Evolutionary conservation across 2,329 filamentous ascomycete species (phyloP).

Genomic region (Xylaria sp.): DNA sequence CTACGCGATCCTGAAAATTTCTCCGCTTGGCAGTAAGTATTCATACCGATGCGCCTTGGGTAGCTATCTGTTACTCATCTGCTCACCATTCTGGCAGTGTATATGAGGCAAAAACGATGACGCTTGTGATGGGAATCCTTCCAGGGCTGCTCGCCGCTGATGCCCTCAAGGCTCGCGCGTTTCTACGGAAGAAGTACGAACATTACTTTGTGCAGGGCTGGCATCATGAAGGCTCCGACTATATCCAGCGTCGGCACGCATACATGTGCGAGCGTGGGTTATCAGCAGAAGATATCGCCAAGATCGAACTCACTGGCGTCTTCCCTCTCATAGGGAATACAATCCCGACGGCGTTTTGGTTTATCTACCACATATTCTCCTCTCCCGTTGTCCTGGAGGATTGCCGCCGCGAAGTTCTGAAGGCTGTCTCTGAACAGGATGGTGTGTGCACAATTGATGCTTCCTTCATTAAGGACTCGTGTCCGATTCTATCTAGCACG

Average conservation of each 20-base stretch:
- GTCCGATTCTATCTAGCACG: conserved; percentile 27
- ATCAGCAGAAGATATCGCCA: conserved; percentile 23
- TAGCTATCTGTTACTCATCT: too few species aligned
- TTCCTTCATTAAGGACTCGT: conserved; percentile 24
- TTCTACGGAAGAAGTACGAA: too few species aligned
- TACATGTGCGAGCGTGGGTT: too few species aligned
- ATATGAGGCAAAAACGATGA: too few species aligned
- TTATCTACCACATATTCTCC: conserved; percentile 35
- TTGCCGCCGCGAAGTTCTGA: conserved; percentile 26
- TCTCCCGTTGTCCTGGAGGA: conserved; percentile 31
- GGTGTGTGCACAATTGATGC: conserved; percentile 17
- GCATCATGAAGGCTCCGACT: not conserved
- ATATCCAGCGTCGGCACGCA: too few species aligned
- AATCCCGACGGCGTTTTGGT: conserved; percentile 36
- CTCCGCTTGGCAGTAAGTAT: not conserved
- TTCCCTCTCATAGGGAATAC: conserved; percentile 34
- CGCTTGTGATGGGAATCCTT: too few species aligned
- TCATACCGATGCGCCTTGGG: not conserved
- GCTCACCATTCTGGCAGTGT: too few species aligned
- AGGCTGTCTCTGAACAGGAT: conserved; percentile 19
- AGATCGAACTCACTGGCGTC: conserved; percentile 18
- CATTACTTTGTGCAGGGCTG: conserved; percentile 6
- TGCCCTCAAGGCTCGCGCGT: too few species aligned
- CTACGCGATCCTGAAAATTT: not conserved
- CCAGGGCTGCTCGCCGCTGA: too few species aligned